These are phyloP conservation scores for Diaporthe destruens DNA, from an alignment of 2,329 filamentous ascomycete genomes.

Conservation along the genomic window DNA sequence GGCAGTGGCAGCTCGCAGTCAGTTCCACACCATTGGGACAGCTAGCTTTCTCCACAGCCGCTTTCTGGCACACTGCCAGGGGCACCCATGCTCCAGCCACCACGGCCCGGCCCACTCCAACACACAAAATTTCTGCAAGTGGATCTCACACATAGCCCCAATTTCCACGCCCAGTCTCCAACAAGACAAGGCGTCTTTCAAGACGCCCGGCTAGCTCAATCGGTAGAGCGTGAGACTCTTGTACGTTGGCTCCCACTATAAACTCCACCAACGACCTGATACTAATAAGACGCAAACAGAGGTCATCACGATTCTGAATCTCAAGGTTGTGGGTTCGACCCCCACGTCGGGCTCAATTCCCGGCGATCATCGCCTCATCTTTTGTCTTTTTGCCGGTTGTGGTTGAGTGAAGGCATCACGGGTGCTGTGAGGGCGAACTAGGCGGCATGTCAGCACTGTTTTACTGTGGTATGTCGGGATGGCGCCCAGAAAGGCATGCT, in stretches of 20 bases:
- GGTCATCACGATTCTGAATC: conserved; percentile 27
- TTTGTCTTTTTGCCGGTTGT: no score
- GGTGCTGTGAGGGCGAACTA: no score
- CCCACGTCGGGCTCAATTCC: conserved; percentile 38
- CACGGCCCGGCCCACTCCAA: conserved; percentile 1
- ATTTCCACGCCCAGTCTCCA: background rate
- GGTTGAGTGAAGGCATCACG: no score
- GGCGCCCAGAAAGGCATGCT: no score
- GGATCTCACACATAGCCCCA: conserved; percentile 1
- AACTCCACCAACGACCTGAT: no score
- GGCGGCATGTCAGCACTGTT: no score
- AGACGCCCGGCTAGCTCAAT: conserved; percentile 72
- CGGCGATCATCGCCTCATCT: background rate
- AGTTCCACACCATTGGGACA: no score
- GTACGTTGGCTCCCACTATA: no score
- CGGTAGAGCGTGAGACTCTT: conserved; percentile 81
- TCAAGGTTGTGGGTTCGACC: conserved; percentile 41
- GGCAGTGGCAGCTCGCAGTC: no score
- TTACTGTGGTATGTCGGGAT: no score
- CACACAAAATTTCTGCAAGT: background rate
- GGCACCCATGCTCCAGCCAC: background rate
- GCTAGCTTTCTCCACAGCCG: background rate
- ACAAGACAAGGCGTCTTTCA: background rate
- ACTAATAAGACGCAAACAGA: no score
- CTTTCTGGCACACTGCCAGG: background rate